phyloP scores from a whole-genome alignment of 148 eudicot genomes.

The Euryodendron excelsum region DNA sequence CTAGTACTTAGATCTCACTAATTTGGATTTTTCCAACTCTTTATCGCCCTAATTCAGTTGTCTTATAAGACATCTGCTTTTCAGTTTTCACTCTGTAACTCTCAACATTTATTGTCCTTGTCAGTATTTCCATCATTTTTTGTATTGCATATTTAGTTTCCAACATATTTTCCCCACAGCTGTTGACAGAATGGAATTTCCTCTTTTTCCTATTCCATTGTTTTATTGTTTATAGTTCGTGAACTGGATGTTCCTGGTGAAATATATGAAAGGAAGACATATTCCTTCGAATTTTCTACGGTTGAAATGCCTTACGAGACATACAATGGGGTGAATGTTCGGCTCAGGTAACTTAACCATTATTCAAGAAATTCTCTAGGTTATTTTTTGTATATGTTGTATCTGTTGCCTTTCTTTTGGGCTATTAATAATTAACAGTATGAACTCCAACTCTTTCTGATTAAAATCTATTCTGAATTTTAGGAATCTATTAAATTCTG shows the following conservation, averaged over 20 bases:
- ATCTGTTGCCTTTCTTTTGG: neutral
- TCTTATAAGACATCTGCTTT: neutral
- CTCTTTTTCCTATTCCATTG: neutral
- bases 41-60: neutral
- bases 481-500: neutral
- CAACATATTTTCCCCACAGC: neutral
- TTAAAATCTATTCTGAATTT: neutral
- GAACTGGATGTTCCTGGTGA: slow-evolving; percentile 99
- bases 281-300: slow-evolving; percentile 90
- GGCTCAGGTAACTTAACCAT: slow-evolving; percentile 63
- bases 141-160: neutral
- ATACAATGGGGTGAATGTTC: slow-evolving; percentile 85
- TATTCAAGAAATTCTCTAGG: neutral
- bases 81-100: neutral
- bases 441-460: neutral
- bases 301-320: slow-evolving; percentile 99
- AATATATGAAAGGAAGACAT: slow-evolving; percentile 84
- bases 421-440: too few species aligned
- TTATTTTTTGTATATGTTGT: neutral
- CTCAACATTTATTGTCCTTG: neutral
- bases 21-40: neutral
- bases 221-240: slow-evolving; percentile 57
- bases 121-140: neutral
- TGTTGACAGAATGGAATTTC: neutral
- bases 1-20: neutral